Conservation (phyloP, 164 flowering plant genomes). For the Litsea cubeba region DNA sequence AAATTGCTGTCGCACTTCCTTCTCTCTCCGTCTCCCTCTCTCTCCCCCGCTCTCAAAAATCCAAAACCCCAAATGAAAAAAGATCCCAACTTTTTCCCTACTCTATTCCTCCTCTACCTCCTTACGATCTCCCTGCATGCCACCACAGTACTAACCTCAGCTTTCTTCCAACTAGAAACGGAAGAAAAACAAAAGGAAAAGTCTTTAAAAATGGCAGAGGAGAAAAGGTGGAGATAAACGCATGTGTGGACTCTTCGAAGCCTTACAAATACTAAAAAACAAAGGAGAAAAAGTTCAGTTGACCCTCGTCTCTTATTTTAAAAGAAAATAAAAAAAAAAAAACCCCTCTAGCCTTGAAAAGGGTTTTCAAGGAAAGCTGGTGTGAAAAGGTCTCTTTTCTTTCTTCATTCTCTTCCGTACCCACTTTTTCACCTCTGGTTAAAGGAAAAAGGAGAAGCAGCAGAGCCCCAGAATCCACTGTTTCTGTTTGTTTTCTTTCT, state of each 20-base stretch:
- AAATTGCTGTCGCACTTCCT: slow-evolving; percentile 31
- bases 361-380: neutral
- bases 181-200: slow-evolving; percentile 13
- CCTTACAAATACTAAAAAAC: slow-evolving; percentile 55
- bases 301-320: slow-evolving; percentile 32
- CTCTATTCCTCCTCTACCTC: too few relatives aligned
- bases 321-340: neutral
- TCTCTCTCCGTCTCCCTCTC: slow-evolving; percentile 48
- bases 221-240: slow-evolving; percentile 34
- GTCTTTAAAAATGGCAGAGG: slow-evolving; percentile 13
- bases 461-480: neutral
- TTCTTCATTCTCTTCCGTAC: neutral
- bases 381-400: neutral
- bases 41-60: neutral
- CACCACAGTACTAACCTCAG: slow-evolving; percentile 11
- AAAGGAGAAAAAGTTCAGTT: slow-evolving; percentile 39
- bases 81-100: slow-evolving; percentile 4
- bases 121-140: slow-evolving; percentile 33
- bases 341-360: neutral
- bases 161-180: neutral
- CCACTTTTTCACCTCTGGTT: neutral
- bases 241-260: slow-evolving; percentile 64
- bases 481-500: too few relatives aligned
- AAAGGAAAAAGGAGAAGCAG: neutral
- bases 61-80: slow-evolving; percentile 7